Conservation (phyloP, 2,329 filamentous ascomycete genomes). For the Diaporthe sp. region DNA sequence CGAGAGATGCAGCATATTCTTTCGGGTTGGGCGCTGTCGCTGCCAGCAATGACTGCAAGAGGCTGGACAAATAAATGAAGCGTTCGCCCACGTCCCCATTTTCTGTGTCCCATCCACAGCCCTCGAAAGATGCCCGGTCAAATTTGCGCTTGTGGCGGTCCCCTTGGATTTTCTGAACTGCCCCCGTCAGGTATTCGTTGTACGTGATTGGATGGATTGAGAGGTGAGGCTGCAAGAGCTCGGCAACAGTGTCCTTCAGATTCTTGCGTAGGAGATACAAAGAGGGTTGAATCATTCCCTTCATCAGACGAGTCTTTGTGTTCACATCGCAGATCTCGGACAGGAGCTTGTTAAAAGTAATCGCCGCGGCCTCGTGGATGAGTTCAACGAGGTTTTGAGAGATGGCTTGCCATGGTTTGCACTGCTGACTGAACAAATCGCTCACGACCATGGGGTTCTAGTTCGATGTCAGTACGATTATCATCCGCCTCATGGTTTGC, state of each 20-base stretch:
- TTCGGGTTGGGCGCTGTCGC: slow-evolving; percentile 44
- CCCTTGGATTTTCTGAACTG: slow-evolving; percentile 44
- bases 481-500: not conserved
- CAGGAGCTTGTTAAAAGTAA: slow-evolving; percentile 44
- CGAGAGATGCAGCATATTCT: slow-evolving; percentile 45
- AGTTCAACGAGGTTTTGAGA: slow-evolving; percentile 46
- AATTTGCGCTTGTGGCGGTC: slow-evolving; percentile 45
- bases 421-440: slow-evolving; percentile 47
- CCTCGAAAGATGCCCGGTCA: slow-evolving; percentile 10
- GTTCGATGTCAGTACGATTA: not conserved
- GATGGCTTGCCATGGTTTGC: slow-evolving; percentile 47
- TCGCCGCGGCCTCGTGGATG: slow-evolving; percentile 46
- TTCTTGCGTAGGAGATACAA: slow-evolving; percentile 43
- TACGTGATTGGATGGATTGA: slow-evolving; percentile 49
- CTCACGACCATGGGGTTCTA: slow-evolving; percentile 47
- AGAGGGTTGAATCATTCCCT: slow-evolving; percentile 45
- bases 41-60: slow-evolving; percentile 38
- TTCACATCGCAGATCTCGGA: slow-evolving; percentile 45
- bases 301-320: slow-evolving; percentile 45
- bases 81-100: not conserved
- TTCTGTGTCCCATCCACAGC: not conserved
- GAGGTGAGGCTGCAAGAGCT: slow-evolving; percentile 46
- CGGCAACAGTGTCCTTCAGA: slow-evolving; percentile 45
- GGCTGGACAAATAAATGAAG: not conserved
- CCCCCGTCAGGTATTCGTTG: slow-evolving; percentile 46